Percentiles rank a stretch among this genome's conserved stretches.
Evolutionary conservation across 345 rosid genomes (phyloP).

Genomic region (Luvunga scandens): DNA sequence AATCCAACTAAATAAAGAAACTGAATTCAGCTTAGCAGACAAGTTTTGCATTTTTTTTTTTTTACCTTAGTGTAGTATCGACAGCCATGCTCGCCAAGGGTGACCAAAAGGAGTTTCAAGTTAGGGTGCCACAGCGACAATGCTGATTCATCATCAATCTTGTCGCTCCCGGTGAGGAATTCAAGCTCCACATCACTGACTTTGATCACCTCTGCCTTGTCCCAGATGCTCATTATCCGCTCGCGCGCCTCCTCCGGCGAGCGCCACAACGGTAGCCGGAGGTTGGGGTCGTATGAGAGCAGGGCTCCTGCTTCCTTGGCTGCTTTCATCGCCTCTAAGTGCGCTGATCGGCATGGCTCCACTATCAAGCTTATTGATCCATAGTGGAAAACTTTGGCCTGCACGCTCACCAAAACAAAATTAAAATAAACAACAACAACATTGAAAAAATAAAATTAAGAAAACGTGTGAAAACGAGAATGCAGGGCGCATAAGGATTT

Average conservation of each 20-base stretch:
- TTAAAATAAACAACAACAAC: neutral
- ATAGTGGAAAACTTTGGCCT: constrained; percentile 92
- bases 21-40: too few species aligned
- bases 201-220: constrained; percentile 90
- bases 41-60: too few species aligned
- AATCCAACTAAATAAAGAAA: too few species aligned
- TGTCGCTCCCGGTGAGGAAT: constrained; percentile 83
- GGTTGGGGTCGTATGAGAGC: constrained; percentile 93
- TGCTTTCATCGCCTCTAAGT: constrained; percentile 84
- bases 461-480: neutral
- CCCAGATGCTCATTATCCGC: constrained; percentile 96
- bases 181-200: constrained; percentile 92
- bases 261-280: constrained; percentile 93
- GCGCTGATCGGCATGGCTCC: constrained; percentile 98
- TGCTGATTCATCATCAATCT: constrained; percentile 74
- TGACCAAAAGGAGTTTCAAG: constrained; percentile 80
- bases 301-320: constrained; percentile 88
- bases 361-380: constrained; percentile 97
- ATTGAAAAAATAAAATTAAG: neutral
- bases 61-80: constrained; percentile 76
- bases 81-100: constrained; percentile 95
- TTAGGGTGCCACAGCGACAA: constrained; percentile 84
- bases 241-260: constrained; percentile 79
- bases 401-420: neutral
- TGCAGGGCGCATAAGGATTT: neutral